Conservation (phyloP, 768 basidiomycete genomes). For the Mycena albidolilacea region DNA sequence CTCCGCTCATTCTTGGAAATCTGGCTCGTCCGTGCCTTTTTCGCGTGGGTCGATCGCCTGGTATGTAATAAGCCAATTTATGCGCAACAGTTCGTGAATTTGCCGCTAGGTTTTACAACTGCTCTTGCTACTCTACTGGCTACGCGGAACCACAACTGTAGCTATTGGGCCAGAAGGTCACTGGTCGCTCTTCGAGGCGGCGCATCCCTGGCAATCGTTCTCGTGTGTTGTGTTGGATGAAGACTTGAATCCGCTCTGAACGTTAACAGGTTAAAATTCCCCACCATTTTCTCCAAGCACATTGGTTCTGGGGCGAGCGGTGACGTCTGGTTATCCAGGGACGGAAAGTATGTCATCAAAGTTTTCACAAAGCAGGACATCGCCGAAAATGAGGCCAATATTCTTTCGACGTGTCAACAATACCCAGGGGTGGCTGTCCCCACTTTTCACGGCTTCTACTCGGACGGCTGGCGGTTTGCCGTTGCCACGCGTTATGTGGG, state of each 20-base stretch:
- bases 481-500: neutral
- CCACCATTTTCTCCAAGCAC: neutral
- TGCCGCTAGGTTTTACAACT: neutral
- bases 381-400: neutral
- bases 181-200: neutral
- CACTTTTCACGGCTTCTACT: slow-evolving; percentile 11
- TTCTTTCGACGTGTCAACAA: neutral
- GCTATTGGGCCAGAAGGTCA: neutral
- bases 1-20: neutral
- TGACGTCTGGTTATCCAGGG: neutral
- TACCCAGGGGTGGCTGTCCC: neutral
- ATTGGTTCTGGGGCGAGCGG: slow-evolving; percentile 9
- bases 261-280: neutral
- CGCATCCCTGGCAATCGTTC: neutral
- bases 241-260: neutral
- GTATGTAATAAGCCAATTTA: neutral
- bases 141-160: neutral
- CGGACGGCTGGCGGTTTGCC: slow-evolving; percentile 3
- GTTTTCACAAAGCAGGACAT: neutral
- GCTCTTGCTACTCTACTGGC: neutral
- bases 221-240: neutral
- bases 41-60: neutral
- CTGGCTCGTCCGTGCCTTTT: neutral
- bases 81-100: neutral
- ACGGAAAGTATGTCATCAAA: slow-evolving; percentile 1